Conservation (phyloP, 208 protist genomes). For the Leishmania arabica region DNA sequence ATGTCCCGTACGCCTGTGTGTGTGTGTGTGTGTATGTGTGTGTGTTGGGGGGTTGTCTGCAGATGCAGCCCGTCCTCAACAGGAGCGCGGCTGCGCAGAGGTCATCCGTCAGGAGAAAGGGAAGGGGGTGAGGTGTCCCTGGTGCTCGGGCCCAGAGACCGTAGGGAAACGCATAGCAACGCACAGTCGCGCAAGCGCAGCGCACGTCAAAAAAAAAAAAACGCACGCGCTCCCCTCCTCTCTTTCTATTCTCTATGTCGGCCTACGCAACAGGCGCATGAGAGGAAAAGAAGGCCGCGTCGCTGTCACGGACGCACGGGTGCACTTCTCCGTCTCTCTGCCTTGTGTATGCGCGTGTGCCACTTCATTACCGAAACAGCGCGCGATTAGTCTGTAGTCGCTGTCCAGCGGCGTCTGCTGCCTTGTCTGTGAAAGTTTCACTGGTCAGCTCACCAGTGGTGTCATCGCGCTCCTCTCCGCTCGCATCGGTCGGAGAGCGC, state of each 20-base stretch:
- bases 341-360: not conserved
- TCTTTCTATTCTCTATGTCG: not conserved
- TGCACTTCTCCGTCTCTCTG: not conserved
- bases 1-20: not conserved
- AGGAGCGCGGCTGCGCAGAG: not conserved
- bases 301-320: not conserved
- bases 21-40: not conserved
- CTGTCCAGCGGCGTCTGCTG: not conserved
- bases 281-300: not conserved
- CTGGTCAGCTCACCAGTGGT: slow-evolving; percentile 1
- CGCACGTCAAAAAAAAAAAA: not conserved
- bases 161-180: not conserved
- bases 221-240: not conserved
- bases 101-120: not conserved
- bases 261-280: not conserved
- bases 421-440: not conserved
- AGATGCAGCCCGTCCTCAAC: not conserved
- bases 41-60: not conserved
- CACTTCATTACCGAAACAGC: slow-evolving; percentile 11
- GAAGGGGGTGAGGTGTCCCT: not conserved
- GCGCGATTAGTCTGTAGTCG: slow-evolving; percentile 22
- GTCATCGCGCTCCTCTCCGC: not conserved
- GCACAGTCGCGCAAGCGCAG: not conserved
- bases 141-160: not conserved
- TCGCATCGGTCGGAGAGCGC: not conserved